Percentiles rank a stretch among this genome's conserved stretches.
Evolutionary conservation across 1,284 basidiomycete species (phyloP).

Genomic region (Leccinum pallidistipes): DNA sequence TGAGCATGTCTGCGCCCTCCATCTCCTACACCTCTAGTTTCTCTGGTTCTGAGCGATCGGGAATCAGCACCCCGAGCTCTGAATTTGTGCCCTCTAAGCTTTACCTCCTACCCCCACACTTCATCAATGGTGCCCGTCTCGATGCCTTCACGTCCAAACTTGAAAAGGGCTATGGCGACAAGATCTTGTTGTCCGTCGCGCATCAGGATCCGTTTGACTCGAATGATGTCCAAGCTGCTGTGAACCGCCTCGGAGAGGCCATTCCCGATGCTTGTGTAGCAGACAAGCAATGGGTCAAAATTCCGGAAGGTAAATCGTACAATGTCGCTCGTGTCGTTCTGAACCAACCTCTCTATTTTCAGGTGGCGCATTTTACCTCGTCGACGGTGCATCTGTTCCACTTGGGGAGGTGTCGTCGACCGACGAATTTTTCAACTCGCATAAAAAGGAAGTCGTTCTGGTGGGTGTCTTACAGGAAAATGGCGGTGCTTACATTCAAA

Average conservation of each 20-base stretch:
- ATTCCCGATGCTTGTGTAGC: conserved; percentile 16
- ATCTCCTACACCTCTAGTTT: conserved; percentile 13
- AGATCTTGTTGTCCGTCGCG: conserved; percentile 23
- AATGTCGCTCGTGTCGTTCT: not conserved
- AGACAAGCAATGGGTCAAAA: conserved; percentile 24
- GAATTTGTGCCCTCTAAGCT: conserved; percentile 23
- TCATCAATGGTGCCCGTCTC: conserved; percentile 17
- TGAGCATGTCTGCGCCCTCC: conserved; percentile 21
- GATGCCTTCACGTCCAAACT: conserved; percentile 22
- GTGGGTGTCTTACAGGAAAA: conserved; percentile 11
- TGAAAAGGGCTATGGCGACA: conserved; percentile 33
- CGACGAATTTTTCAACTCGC: conserved; percentile 19
- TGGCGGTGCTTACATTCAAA: not conserved
- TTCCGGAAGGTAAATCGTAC: conserved; percentile 18
- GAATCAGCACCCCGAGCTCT: conserved; percentile 28
- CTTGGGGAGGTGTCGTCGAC: conserved; percentile 15
- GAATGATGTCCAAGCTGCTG: conserved; percentile 5
- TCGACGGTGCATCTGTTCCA: conserved; percentile 10
- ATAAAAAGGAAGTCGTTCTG: conserved; percentile 4
- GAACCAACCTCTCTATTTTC: not conserved
- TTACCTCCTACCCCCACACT: conserved; percentile 25
- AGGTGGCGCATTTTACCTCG: conserved; percentile 25
- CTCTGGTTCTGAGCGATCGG: conserved; percentile 23
- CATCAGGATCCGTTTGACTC: conserved; percentile 16
- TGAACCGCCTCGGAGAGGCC: conserved; percentile 11